These are phyloP conservation scores for Colletotrichum truncatum DNA, from an alignment of 2,329 filamentous ascomycete species.

Conservation along the genomic window DNA sequence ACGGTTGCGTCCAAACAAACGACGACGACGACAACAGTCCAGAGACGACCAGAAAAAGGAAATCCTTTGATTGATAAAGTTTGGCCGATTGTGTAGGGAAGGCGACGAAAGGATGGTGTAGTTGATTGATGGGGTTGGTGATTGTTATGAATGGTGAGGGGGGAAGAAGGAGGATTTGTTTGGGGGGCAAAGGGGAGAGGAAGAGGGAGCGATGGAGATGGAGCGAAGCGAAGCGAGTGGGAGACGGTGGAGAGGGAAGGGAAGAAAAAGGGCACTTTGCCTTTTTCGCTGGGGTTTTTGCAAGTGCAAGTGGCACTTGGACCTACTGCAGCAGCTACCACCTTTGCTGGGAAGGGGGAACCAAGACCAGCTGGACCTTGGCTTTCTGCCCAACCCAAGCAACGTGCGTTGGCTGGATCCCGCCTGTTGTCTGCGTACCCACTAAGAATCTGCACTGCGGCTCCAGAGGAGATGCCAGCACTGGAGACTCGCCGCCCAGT, in stretches of 20 bases:
- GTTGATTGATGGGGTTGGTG: conserved; percentile 5
- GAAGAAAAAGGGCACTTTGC: conserved; percentile 18
- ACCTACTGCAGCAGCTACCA: not conserved
- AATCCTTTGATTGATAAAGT: not conserved
- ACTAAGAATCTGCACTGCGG: not conserved
- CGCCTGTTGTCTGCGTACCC: not conserved
- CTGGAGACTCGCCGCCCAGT: not conserved
- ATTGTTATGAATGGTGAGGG: conserved; percentile 29
- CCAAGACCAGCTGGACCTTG: not conserved
- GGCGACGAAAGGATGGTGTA: not conserved
- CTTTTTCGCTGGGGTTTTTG: conserved; percentile 2
- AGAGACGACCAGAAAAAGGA: conserved; percentile 21
- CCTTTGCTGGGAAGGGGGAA: not conserved
- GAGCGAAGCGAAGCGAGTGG: conserved; percentile 12
- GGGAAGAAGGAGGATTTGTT: conserved; percentile 21
- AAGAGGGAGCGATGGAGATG: conserved; percentile 16
- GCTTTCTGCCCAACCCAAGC: conserved; percentile 9
- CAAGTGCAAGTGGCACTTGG: conserved; percentile 1
- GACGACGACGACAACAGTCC: conserved; percentile 20
- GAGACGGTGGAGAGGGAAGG: not conserved
- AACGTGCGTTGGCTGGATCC: conserved; percentile 29
- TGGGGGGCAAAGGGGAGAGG: conserved; percentile 21
- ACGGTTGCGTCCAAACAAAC: conserved; percentile 22
- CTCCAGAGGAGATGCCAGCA: not conserved
- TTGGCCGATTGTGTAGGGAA: conserved; percentile 4